These are phyloP conservation scores for Cymbidium sinense DNA, from an alignment of 106 monocot genomes.

Conservation along the genomic window DNA sequence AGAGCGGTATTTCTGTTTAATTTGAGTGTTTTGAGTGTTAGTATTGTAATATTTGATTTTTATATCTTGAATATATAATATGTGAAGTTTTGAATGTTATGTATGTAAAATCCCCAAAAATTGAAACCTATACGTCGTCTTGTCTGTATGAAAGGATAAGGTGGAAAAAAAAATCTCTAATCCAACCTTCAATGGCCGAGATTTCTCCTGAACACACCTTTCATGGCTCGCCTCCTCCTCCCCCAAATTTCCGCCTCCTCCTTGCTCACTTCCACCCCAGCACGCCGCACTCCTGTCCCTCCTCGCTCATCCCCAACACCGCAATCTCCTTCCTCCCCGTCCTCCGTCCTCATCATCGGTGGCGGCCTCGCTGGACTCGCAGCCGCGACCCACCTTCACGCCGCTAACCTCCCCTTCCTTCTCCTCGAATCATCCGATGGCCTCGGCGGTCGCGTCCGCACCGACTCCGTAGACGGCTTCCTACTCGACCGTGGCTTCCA, in stretches of 20 bases:
- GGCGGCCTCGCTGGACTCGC: constrained; percentile 84
- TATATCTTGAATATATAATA: no score
- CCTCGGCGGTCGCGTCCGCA: constrained; percentile 85
- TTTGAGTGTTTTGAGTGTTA: no score
- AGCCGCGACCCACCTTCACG: constrained; percentile 65
- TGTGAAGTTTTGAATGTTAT: no score
- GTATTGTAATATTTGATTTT: no score
- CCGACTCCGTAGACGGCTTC: constrained; percentile 74
- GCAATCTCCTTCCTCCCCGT: neutral
- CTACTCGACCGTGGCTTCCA: constrained; percentile 98
- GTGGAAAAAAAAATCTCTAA: neutral
- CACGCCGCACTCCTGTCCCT: neutral
- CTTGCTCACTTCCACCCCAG: neutral
- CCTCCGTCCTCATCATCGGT: constrained; percentile 52
- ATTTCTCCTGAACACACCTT: neutral
- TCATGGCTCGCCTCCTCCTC: neutral
- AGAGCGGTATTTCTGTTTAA: no score
- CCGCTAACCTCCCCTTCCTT: constrained; percentile 59
- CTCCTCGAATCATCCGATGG: constrained; percentile 76
- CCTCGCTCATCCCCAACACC: constrained; percentile 10
- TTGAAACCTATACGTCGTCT: no score
- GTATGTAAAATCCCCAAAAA: no score
- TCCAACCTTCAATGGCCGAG: neutral
- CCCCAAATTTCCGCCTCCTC: neutral
- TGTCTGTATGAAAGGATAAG: neutral